Percentiles rank a stretch among this genome's conserved stretches.
Evolutionary conservation across 345 rosid genomes (phyloP).

Genomic region (Hibiscus syriacus): DNA sequence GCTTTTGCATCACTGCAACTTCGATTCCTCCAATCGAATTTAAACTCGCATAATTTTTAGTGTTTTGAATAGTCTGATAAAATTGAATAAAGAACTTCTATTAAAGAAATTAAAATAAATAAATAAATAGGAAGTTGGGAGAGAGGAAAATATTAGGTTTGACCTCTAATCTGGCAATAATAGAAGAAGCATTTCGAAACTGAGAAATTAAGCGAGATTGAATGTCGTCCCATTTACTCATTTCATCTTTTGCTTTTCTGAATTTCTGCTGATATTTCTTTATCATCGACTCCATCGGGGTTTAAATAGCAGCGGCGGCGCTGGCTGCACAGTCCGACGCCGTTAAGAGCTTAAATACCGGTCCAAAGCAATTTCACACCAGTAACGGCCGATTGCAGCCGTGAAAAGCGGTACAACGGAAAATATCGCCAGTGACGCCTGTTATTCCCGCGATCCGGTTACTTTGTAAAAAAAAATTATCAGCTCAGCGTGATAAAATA

Average conservation of each 20-base stretch:
- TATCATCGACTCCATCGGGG: constrained; percentile 53
- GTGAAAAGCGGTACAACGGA: no score
- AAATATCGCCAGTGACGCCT: no score
- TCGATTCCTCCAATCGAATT: constrained; percentile 42
- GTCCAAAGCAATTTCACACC: no score
- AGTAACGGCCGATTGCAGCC: no score
- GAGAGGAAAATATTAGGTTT: background rate
- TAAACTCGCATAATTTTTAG: constrained; percentile 46
- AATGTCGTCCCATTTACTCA: constrained; percentile 61
- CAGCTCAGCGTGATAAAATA: no score
- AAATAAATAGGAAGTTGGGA: background rate
- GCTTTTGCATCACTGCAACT: constrained; percentile 53
- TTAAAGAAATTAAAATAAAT: background rate
- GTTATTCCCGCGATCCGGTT: no score
- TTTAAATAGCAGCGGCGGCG: no score
- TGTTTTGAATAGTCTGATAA: constrained; percentile 42
- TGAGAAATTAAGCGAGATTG: constrained; percentile 55
- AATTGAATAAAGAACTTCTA: background rate
- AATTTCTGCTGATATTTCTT: constrained; percentile 66
- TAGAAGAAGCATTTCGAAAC: constrained; percentile 56
- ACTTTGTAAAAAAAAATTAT: no score
- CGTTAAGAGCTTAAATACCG: no score
- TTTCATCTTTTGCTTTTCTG: constrained; percentile 48
- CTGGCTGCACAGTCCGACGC: no score
- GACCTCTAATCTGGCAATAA: constrained; percentile 65